Conservation (phyloP, 441 rosid genomes). For the Rhodomyrtus psidioides region DNA sequence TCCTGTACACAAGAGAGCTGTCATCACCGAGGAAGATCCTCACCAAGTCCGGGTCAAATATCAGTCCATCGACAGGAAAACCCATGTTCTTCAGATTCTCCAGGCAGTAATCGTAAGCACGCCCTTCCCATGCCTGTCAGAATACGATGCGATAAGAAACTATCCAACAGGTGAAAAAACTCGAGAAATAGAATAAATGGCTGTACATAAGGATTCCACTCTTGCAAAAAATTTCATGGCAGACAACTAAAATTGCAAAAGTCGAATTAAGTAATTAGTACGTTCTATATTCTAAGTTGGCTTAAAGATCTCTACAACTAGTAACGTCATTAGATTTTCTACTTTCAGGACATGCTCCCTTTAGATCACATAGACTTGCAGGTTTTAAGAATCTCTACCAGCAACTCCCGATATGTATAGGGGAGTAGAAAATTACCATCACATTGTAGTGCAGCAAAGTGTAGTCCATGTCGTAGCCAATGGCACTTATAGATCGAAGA, state of each 20-base stretch:
- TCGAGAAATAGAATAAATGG: too few species aligned
- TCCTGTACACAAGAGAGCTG: not conserved
- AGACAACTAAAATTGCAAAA: not conserved
- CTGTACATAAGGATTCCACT: not conserved
- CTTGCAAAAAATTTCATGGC: not conserved
- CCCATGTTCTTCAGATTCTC: conserved; percentile 74
- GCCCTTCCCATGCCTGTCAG: conserved; percentile 96
- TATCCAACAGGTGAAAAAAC: not conserved
- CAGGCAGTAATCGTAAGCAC: conserved; percentile 94
- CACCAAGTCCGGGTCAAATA: conserved; percentile 85
- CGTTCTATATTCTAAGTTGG: not conserved
- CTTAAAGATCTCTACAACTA: not conserved
- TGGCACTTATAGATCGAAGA: conserved; percentile 85
- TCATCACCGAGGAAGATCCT: conserved; percentile 11
- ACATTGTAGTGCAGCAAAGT: conserved; percentile 93
- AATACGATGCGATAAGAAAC: not conserved
- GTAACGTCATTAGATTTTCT: not conserved
- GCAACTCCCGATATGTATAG: not conserved
- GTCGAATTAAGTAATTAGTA: not conserved
- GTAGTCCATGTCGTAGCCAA: conserved; percentile 98
- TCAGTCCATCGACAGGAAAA: conserved; percentile 81
- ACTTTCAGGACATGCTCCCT: not conserved
- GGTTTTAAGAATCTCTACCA: not conserved
- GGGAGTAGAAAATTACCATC: conserved; percentile 36
- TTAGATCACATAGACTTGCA: not conserved